Conservation (phyloP, 441 rosid genomes). For the Kokia cookei region DNA sequence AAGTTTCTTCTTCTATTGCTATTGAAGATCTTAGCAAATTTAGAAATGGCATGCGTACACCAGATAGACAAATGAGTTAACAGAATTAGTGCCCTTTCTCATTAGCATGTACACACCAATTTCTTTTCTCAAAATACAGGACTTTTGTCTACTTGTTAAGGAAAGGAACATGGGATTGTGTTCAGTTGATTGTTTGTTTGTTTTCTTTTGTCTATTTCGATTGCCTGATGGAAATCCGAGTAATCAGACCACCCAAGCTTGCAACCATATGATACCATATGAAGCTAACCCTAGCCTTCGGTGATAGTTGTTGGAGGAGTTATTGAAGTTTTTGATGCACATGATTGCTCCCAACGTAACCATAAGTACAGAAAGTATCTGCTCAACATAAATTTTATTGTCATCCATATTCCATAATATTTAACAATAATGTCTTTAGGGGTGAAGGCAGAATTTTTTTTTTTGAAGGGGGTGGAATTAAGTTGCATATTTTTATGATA, state of each 20-base stretch:
- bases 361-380: slow-evolving; percentile 46
- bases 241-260: slow-evolving; percentile 24
- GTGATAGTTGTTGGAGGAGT: slow-evolving; percentile 59
- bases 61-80: not conserved
- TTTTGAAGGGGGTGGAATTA: no score
- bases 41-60: no score
- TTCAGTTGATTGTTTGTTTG: not conserved
- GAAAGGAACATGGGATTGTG: not conserved
- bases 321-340: slow-evolving; percentile 66
- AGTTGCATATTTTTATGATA: no score
- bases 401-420: not conserved
- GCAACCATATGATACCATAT: slow-evolving; percentile 64
- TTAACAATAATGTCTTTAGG: not conserved
- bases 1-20: not conserved
- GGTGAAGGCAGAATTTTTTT: no score
- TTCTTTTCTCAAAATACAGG: not conserved
- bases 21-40: not conserved
- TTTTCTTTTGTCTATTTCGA: no score
- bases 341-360: slow-evolving; percentile 51
- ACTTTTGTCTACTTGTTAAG: no score
- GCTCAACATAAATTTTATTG: slow-evolving; percentile 1
- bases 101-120: not conserved
- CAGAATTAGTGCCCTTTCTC: not conserved
- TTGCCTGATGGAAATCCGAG: no score
- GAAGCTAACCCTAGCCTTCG: slow-evolving; percentile 62